Base-by-base conservation (phyloP, 345 rosid genomes). In the Abelmoschus esculentus region DNA sequence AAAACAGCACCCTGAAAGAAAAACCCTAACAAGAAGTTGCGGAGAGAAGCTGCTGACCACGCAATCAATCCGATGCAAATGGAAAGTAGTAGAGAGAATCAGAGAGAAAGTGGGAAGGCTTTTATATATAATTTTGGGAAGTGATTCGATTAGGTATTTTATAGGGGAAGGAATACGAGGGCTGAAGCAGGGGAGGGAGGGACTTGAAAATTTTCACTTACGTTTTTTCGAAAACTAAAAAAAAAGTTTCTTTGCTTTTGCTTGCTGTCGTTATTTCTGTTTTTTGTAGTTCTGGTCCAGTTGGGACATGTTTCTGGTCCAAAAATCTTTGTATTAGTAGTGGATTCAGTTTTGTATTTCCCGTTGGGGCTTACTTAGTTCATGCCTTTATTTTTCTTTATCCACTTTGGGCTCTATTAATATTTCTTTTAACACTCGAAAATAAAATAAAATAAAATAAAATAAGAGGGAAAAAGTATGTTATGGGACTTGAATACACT, bases 21-120 rank as follows among this genome's bases (percentile, higher is more conserved):
- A 72, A 72, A 72, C 75, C 75, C 75, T 72, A 72, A 66, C 34
- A 12, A 50, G 69, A 62, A 63, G 18, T 34, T 55, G 61, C 29
- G 19, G 4, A 44, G 29, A 26, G n/a, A 50, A 53, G 69, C 40
- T 63, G n/a, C 38, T 22, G 69, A 34, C 5, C 54, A 72, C 26
- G 59, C 60, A 38, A 38, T 38, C 28, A 52, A 28, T 13, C 32
- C 17, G 36, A 40, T 22, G 29, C 54, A 63, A 17, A 18, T 36
- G 38, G 38, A 58, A 59, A 52, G 28, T 8, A 40, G 19, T 38
- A 4, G 6, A 32, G 49, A 38, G 22, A 71, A 15, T 10, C 52
- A 34, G 52, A 62, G 18, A 54, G 50, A 44, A 38, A 56, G 19
- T 53, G 7, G 28, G 22, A 7, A 53, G 42, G 22, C 26, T 53